Percentiles rank a stretch among this genome's conserved stretches.
These are phyloP conservation scores for Globomyces pollinis-pini DNA, from an alignment of 192 early-diverging fungal species.

Conservation along the genomic window DNA sequence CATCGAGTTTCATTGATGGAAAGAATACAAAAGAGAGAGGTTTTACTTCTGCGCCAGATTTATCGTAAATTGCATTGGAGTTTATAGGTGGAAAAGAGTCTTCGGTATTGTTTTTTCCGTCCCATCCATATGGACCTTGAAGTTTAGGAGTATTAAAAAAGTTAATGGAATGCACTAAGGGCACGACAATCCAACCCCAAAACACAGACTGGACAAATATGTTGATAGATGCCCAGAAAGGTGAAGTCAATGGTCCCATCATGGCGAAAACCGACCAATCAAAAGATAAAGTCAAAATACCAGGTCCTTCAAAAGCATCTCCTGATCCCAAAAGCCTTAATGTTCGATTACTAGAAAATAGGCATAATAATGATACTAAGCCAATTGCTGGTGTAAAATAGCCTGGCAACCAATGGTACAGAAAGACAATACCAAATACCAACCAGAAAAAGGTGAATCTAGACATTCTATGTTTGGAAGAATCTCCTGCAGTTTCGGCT, in stretches of 20 bases:
- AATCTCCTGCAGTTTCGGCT: background rate
- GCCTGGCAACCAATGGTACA: conserved; percentile 17
- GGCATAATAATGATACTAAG: background rate
- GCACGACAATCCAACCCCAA: conserved; percentile 20
- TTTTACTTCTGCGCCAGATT: background rate
- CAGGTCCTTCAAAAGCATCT: conserved; percentile 9
- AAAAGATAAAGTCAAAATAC: background rate
- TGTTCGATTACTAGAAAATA: background rate
- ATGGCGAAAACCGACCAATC: conserved; percentile 7
- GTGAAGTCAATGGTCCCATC: conserved; percentile 21
- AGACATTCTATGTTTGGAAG: conserved; percentile 9
- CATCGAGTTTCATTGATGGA: background rate
- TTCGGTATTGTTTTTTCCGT: background rate
- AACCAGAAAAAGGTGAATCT: conserved; percentile 24
- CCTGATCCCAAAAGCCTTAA: conserved; percentile 1
- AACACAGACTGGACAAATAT: conserved; percentile 8
- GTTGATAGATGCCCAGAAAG: conserved; percentile 19
- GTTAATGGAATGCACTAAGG: conserved; percentile 6
- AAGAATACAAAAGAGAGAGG: background rate
- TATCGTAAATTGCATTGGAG: background rate
- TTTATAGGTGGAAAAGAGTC: background rate
- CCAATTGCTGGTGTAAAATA: conserved; percentile 4
- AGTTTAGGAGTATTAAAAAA: conserved; percentile 13
- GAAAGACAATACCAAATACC: conserved; percentile 7
- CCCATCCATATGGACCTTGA: background rate